phyloP scores from a whole-genome alignment of 116 monocot genomes.

The Posidonia oceanica region DNA sequence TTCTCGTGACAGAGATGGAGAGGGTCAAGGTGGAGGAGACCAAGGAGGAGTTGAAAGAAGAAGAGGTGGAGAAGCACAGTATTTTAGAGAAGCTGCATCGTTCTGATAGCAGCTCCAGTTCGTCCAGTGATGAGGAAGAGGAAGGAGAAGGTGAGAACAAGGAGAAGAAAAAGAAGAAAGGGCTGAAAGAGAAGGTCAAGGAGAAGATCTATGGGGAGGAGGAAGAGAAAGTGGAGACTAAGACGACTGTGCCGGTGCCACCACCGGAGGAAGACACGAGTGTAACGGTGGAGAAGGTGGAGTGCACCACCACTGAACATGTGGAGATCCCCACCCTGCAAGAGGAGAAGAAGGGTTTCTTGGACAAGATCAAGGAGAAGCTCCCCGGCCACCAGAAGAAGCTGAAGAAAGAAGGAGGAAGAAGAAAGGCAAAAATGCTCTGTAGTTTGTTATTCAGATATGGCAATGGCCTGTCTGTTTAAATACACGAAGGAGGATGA shows the following conservation, averaged over 20 bases:
- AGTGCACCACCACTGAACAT: conserved; percentile 9
- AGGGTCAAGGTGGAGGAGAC: conserved; percentile 9
- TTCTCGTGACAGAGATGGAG: conserved; percentile 21
- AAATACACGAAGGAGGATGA: too few species aligned
- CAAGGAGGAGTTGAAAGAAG: conserved; percentile 2
- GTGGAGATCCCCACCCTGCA: background rate
- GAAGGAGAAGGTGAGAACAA: conserved; percentile 15
- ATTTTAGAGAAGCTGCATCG: conserved; percentile 35
- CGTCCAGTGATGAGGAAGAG: conserved; percentile 63
- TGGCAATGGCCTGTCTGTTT: too few species aligned
- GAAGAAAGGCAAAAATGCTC: too few species aligned
- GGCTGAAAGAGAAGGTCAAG: conserved; percentile 51
- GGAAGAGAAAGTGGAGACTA: conserved; percentile 11
- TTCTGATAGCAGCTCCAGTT: conserved; percentile 59
- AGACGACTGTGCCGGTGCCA: background rate
- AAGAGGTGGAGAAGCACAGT: conserved; percentile 13
- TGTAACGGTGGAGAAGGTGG: conserved; percentile 16
- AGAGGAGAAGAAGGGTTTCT: conserved; percentile 26
- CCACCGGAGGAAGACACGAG: conserved; percentile 7
- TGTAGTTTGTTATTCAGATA: too few species aligned
- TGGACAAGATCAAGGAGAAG: conserved; percentile 44
- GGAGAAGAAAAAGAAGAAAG: conserved; percentile 54
- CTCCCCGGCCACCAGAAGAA: conserved; percentile 39
- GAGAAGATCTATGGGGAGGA: conserved; percentile 40
- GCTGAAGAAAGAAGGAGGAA: too few species aligned